A percentile compares a stretch with the other conserved stretches of the same genome.
These are phyloP conservation scores for Adansonia digitata DNA, from an alignment of 345 rosid genomes.

Conservation along the genomic window DNA sequence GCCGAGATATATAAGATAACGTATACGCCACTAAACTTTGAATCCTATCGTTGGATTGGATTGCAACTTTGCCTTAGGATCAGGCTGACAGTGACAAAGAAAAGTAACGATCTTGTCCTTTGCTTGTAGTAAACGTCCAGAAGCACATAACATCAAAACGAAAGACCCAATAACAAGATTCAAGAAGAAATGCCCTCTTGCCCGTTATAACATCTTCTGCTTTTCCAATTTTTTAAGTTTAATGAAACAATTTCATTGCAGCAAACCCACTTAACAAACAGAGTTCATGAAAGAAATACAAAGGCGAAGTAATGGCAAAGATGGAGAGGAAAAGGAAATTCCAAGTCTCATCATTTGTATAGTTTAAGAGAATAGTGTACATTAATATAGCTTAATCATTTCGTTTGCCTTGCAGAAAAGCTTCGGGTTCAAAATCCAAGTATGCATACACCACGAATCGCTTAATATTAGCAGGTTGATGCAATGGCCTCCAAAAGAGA, in stretches of 20 bases:
- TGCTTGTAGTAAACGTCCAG: not conserved
- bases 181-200: not conserved
- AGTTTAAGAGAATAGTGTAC: not conserved
- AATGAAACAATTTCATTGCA: not conserved
- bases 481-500: conserved; percentile 66
- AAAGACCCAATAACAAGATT: not conserved
- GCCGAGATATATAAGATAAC: not conserved
- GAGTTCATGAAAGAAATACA: not conserved
- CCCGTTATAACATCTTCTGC: not conserved
- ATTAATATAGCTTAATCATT: not conserved
- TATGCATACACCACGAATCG: not conserved
- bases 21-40: not conserved
- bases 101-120: not conserved
- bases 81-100: not conserved
- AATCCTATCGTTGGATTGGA: not conserved
- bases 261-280: not conserved
- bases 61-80: not conserved
- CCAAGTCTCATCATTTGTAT: not conserved
- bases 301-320: conserved; percentile 3
- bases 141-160: not conserved
- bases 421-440: not conserved
- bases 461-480: conserved; percentile 38
- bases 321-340: not conserved
- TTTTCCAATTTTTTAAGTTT: not conserved
- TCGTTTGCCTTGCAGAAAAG: not conserved